Percentiles rank a stretch among this genome's conserved stretches.
These are phyloP conservation scores for Sordariomycetes sp. DNA, from an alignment of 2,329 filamentous ascomycete genomes.

Conservation along the genomic window DNA sequence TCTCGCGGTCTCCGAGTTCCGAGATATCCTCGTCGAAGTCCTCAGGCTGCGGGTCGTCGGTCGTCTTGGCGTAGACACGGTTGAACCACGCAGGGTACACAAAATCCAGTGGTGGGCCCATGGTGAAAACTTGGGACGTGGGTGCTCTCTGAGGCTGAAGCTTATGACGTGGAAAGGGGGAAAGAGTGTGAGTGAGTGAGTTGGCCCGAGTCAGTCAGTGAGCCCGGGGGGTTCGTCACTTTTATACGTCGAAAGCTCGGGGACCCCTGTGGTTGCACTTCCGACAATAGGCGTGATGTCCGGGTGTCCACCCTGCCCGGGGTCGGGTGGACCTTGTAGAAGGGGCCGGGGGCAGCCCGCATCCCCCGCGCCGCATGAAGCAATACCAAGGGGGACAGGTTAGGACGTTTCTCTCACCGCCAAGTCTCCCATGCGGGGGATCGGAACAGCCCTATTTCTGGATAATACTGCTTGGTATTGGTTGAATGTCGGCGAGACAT, in stretches of 20 bases:
- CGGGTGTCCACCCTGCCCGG: no score
- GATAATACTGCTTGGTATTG: background rate
- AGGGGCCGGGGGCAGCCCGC: background rate
- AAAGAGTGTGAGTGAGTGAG: background rate
- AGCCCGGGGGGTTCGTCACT: background rate
- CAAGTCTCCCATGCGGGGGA: background rate
- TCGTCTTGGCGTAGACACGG: background rate
- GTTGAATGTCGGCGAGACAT: background rate
- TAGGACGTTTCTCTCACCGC: no score
- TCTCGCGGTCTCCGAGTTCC: background rate
- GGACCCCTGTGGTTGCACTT: no score
- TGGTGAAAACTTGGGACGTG: background rate
- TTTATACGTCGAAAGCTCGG: background rate
- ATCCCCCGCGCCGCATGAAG: background rate
- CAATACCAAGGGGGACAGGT: no score
- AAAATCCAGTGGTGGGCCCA: background rate
- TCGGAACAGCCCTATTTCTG: background rate
- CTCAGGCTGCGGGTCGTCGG: background rate
- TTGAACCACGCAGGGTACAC: background rate
- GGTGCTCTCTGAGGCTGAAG: background rate
- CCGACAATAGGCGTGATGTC: no score
- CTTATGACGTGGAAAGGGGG: background rate
- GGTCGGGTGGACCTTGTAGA: background rate
- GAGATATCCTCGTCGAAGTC: background rate
- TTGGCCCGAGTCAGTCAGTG: background rate